Evolutionary conservation across 2,329 filamentous ascomycete species (phyloP).

Genomic region (Calonectria multiphialidica): DNA sequence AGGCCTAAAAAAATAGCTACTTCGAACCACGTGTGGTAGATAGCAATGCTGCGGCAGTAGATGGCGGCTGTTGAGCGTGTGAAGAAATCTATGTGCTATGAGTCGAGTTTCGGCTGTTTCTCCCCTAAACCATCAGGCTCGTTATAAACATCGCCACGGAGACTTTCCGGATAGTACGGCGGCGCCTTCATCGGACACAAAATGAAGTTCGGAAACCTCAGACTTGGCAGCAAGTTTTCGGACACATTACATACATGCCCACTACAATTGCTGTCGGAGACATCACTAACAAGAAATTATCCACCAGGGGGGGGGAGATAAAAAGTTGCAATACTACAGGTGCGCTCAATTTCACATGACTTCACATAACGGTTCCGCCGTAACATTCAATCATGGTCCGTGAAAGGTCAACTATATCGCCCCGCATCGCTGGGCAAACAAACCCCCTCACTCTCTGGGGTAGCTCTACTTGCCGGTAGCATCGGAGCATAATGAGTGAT

Average conservation of each 20-base stretch:
- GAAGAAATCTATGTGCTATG: background rate
- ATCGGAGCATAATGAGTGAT: constrained; percentile 14
- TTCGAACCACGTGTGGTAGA: background rate
- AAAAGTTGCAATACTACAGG: background rate
- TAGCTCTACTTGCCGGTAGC: constrained; percentile 13
- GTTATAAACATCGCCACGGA: constrained; percentile 43
- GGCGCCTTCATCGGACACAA: constrained; percentile 25
- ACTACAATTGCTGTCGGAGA: background rate
- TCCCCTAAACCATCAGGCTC: background rate
- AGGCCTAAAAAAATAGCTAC: background rate
- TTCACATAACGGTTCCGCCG: background rate
- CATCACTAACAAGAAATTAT: background rate
- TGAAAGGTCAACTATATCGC: constrained; percentile 7
- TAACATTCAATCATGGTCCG: background rate
- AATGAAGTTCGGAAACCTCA: constrained; percentile 9
- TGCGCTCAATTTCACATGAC: background rate
- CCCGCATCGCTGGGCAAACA: constrained; percentile 1
- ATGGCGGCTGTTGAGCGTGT: background rate
- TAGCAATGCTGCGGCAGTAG: background rate
- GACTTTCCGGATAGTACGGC: constrained; percentile 48
- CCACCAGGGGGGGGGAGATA: background rate
- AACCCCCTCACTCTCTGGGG: constrained; percentile 4
- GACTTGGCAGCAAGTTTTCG: background rate
- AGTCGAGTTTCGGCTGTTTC: background rate
- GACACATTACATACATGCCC: constrained; percentile 1